These are phyloP conservation scores for Sphagnum tenellum DNA, from an alignment of 225 moss, liverwort and hornwort genomes.

Conservation along the genomic window DNA sequence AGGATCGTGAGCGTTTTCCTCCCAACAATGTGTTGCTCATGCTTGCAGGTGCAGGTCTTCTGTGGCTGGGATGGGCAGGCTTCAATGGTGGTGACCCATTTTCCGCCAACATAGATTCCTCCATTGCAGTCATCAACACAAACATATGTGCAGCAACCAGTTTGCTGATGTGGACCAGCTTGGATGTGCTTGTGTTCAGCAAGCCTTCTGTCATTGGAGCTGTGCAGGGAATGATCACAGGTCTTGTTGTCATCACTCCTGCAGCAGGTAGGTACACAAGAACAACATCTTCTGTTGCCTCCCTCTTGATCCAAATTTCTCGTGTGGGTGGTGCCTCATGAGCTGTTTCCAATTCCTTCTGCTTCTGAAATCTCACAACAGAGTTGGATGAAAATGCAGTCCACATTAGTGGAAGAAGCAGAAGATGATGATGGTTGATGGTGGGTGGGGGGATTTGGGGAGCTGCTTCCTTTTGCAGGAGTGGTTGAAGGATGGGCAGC, in stretches of 20 bases:
- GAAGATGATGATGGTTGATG: too few relatives aligned
- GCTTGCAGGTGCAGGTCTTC: constrained; percentile 41
- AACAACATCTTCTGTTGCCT: neutral
- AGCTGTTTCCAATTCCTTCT: neutral
- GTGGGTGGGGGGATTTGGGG: too few relatives aligned
- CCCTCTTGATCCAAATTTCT: neutral
- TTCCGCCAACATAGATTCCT: constrained; percentile 40
- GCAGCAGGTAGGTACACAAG: constrained; percentile 26
- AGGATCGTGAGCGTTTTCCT: constrained; percentile 40
- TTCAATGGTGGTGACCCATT: constrained; percentile 52
- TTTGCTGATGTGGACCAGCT: constrained; percentile 31
- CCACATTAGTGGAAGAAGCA: neutral
- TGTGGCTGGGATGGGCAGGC: constrained; percentile 53
- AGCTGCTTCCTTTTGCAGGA: constrained; percentile 12
- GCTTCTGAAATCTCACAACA: neutral
- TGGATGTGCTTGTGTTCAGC: constrained; percentile 46
- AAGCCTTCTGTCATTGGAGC: constrained; percentile 51
- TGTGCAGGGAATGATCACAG: constrained; percentile 55
- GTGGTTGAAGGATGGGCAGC: constrained; percentile 46
- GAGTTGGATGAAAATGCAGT: neutral
- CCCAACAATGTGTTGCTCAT: constrained; percentile 50
- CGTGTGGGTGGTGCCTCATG: neutral
- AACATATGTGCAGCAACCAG: constrained; percentile 51
- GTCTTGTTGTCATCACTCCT: constrained; percentile 48
- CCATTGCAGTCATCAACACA: constrained; percentile 41